These are phyloP conservation scores for Torulaspora quercuum DNA, from an alignment of 805 yeast genomes.

Conservation along the genomic window DNA sequence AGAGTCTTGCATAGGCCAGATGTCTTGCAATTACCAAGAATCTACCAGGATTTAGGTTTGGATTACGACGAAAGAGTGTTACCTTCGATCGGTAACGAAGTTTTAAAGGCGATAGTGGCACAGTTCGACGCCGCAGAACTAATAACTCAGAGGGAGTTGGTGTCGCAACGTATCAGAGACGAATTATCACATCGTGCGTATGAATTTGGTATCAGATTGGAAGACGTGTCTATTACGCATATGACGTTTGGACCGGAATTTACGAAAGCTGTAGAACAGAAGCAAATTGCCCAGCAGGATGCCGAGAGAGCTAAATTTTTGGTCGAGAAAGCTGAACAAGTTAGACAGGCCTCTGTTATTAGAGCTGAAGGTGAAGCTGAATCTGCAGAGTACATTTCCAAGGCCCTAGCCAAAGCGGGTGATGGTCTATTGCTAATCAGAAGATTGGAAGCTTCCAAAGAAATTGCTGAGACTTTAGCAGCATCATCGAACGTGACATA, in stretches of 20 bases:
- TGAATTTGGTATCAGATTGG: conserved; percentile 87
- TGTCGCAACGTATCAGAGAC: conserved; percentile 80
- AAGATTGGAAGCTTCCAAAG: conserved; percentile 94
- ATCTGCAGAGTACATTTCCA: conserved; percentile 91
- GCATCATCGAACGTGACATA: conserved; percentile 81
- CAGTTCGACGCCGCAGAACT: conserved; percentile 95
- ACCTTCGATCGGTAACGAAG: conserved; percentile 91
- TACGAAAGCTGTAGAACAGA: conserved; percentile 97
- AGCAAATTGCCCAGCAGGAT: conserved; percentile 98
- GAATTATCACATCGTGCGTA: conserved; percentile 79
- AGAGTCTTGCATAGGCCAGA: conserved; percentile 95
- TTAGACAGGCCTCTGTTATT: conserved; percentile 88
- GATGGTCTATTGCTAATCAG: conserved; percentile 92
- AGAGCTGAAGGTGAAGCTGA: conserved; percentile 99
- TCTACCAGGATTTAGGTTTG: conserved; percentile 85
- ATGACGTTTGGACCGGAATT: conserved; percentile 95
- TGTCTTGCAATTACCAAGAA: conserved; percentile 71
- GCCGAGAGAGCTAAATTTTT: conserved; percentile 94
- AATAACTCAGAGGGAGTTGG: conserved; percentile 95
- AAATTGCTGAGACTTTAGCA: conserved; percentile 86
- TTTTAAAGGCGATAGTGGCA: conserved; percentile 83
- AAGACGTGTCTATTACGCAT: conserved; percentile 96
- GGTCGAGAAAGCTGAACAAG: conserved; percentile 97
- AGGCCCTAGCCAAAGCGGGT: conserved; percentile 90
- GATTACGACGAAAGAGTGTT: conserved; percentile 94